These are phyloP conservation scores for Yarrowia divulgata DNA, from an alignment of 805 yeast species.

Conservation along the genomic window DNA sequence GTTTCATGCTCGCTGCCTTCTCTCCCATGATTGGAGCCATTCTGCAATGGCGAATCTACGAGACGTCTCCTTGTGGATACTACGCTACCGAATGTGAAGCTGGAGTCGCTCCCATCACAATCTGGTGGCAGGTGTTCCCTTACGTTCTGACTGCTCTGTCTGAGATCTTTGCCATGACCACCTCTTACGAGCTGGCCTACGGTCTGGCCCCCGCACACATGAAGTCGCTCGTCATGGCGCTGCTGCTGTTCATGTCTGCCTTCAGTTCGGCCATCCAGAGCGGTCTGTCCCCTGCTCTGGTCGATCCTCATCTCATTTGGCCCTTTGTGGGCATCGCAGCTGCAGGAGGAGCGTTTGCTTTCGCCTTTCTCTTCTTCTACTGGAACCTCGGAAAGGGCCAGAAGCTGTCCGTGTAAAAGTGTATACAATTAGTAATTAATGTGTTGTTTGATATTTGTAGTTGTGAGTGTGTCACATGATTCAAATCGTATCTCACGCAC, in stretches of 20 bases:
- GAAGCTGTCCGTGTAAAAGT: neutral
- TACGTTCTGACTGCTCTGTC: conserved; percentile 5
- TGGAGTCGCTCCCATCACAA: conserved; percentile 6
- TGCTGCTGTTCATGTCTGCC: conserved; percentile 15
- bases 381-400: conserved; percentile 12
- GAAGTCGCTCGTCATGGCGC: conserved; percentile 1
- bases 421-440: too few relatives aligned
- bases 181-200: conserved; percentile 8
- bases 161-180: conserved; percentile 2
- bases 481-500: too few relatives aligned
- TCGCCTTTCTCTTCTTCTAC: neutral
- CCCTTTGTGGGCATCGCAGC: conserved; percentile 10
- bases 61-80: conserved; percentile 12
- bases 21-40: conserved; percentile 15
- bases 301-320: conserved; percentile 12
- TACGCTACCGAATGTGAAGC: neutral
- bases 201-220: conserved; percentile 1
- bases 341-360: conserved; percentile 2
- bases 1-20: conserved; percentile 10
- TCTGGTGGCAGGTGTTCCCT: conserved; percentile 13
- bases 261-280: conserved; percentile 7
- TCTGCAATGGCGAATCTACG: conserved; percentile 10
- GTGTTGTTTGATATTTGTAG: too few relatives aligned
- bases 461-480: too few relatives aligned
- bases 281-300: conserved; percentile 1